Evolutionary conservation across 306 rosid genomes (phyloP).

Genomic region (Rubus idaeus): DNA sequence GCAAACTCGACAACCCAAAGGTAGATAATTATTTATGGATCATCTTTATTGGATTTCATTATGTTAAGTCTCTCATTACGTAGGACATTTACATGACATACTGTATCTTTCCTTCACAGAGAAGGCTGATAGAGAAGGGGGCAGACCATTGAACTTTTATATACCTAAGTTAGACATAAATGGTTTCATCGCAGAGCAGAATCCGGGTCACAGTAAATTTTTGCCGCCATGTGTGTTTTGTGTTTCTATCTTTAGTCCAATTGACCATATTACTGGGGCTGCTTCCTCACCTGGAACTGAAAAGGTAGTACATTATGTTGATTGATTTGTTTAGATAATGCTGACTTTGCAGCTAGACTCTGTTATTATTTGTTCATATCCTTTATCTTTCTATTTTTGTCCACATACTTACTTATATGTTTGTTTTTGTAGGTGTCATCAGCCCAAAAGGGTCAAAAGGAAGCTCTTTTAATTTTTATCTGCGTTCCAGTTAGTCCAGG

Average conservation of each 20-base stretch:
- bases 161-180: conserved; percentile 49
- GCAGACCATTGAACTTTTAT: conserved; percentile 67
- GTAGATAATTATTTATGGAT: conserved; percentile 31
- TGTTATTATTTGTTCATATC: not conserved
- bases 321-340: not conserved
- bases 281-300: conserved; percentile 46
- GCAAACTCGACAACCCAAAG: conserved; percentile 47
- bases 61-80: conserved; percentile 13
- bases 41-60: conserved; percentile 12
- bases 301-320: conserved; percentile 35
- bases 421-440: conserved; percentile 47
- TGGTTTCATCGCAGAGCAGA: conserved; percentile 64
- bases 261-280: conserved; percentile 37
- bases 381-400: not conserved
- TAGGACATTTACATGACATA: conserved; percentile 20
- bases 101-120: conserved; percentile 37
- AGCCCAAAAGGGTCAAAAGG: conserved; percentile 25
- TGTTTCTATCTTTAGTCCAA: conserved; percentile 37
- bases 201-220: conserved; percentile 49
- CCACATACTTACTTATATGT: conserved; percentile 3
- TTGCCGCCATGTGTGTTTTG: conserved; percentile 70
- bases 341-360: not conserved
- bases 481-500: conserved; percentile 94
- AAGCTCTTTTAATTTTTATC: conserved; percentile 50
- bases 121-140: conserved; percentile 93